Base-by-base conservation (phyloP, 331 rosid genomes). In the Erythrophleum ivorense region DNA sequence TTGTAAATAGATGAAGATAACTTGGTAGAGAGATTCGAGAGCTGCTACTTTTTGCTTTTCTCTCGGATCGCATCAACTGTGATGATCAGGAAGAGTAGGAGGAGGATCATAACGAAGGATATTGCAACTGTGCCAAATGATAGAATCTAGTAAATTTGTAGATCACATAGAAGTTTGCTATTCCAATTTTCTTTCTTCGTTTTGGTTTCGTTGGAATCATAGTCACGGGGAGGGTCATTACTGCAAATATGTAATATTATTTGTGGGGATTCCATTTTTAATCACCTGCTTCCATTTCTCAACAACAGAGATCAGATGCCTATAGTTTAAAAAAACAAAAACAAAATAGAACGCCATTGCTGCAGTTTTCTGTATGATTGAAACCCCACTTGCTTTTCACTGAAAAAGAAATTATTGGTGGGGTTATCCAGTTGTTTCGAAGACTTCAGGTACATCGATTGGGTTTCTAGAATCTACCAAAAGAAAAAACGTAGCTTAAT, bases 1-100 rank as follows among this genome's bases (percentile, higher is more conserved):
- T 81, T 85, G 90, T 46, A 70, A 86, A 71, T 74, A 46, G 58
- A n/a, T 8, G 29, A 9, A n/a, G 41, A 41, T 45, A 45, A 71
- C 36, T 50, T 55, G n/a, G 33, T 7, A 2, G 77, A 24, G 54
- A 68, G 75, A 38, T 36, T 79, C 33, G 50, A 70, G 71, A 13
- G 45, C 14, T 43, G 3, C 53, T 43, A 3, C 48, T 6, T 41
- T 77, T 75, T 58, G 64, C 13, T 60, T 36, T 68, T 59, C 81
- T 57, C 77, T 83, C 72, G 18, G 65, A 78, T 69, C 67, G 34
- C 60, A 73, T 10, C 31, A 60, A 71, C 74, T n/a, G 14, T 41
- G 73, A 41, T 68, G 71, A 78, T 71, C 58, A 71, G 50, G 80
- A 83, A 73, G 77, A 75, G 76, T 80, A 64, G 57, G 43, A 70